Percentiles rank a stretch among this genome's conserved stretches.
phyloP scores from a whole-genome alignment of 2,329 filamentous ascomycete genomes.

The Remersonia thermophila region DNA sequence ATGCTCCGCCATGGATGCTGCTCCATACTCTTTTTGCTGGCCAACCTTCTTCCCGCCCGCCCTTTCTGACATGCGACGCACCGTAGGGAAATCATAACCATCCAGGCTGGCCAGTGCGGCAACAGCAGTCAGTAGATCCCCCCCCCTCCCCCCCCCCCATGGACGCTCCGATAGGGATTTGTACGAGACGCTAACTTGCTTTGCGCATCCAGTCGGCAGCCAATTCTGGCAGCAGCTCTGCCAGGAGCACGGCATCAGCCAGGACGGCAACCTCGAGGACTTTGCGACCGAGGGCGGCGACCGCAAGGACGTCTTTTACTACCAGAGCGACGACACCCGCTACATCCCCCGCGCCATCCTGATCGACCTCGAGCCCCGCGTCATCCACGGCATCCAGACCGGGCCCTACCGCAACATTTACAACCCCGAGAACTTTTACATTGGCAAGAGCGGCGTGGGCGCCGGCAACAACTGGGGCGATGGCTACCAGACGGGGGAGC shows the following conservation, averaged over 20 bases:
- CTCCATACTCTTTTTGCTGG: too few relatives aligned
- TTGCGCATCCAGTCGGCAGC: conserved; percentile 72
- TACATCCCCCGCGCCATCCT: conserved; percentile 96
- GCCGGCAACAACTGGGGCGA: conserved; percentile 98
- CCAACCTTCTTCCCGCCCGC: too few relatives aligned
- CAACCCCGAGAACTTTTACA: conserved; percentile 98
- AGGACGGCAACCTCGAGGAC: conserved; percentile 92
- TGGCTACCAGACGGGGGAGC: conserved; percentile 85
- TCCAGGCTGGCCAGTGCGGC: conserved; percentile 97
- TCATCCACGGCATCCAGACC: conserved; percentile 84
- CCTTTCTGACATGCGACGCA: background rate
- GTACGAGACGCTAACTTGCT: conserved; percentile 19
- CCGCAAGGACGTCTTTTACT: conserved; percentile 98
- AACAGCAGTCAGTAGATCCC: conserved; percentile 72
- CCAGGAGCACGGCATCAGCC: conserved; percentile 94
- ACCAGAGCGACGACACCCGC: conserved; percentile 96
- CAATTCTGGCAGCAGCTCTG: conserved; percentile 99
- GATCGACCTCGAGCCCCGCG: conserved; percentile 86
- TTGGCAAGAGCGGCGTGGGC: conserved; percentile 84
- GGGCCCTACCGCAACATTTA: conserved; percentile 97
- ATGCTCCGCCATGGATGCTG: background rate
- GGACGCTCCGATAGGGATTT: too few relatives aligned
- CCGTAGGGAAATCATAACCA: conserved; percentile 90
- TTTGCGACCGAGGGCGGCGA: conserved; percentile 97
- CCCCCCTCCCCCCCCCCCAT: conserved; percentile 8